phyloP scores from a whole-genome alignment of 2,329 filamentous ascomycete species.

The Colletotrichum sp. region DNA sequence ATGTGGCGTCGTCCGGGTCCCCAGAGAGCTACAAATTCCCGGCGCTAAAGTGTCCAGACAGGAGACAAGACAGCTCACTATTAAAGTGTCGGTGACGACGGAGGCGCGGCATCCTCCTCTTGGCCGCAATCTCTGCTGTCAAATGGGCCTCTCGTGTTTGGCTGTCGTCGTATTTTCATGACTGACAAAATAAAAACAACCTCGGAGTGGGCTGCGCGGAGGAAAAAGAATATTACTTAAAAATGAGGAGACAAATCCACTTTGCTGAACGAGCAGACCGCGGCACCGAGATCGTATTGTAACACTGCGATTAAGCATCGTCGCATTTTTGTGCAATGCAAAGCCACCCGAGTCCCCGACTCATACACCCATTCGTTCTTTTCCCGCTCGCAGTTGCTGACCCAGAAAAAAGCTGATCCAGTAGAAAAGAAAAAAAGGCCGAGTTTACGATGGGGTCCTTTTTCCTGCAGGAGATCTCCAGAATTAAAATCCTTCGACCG shows the following conservation, averaged over 20 bases:
- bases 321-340: not conserved
- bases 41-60: not conserved
- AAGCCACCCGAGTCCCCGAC: not conserved
- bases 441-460: not conserved
- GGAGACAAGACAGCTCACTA: not conserved
- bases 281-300: not conserved
- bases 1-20: constrained; percentile 18
- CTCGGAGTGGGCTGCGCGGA: not conserved
- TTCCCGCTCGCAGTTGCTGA: not conserved
- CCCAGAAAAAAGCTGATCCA: not conserved
- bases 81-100: not conserved
- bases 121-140: not conserved
- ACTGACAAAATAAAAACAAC: not conserved
- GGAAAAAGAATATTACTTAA: not conserved
- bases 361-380: not conserved
- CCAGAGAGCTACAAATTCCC: not conserved
- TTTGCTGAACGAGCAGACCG: not conserved
- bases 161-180: not conserved
- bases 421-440: not conserved
- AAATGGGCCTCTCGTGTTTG: not conserved
- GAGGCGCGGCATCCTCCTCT: not conserved
- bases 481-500: not conserved
- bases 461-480: not conserved
- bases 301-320: not conserved
- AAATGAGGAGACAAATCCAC: not conserved